Conservation (phyloP, 257 asterid genomes). For the Nicotiana tomentosiformis region DNA sequence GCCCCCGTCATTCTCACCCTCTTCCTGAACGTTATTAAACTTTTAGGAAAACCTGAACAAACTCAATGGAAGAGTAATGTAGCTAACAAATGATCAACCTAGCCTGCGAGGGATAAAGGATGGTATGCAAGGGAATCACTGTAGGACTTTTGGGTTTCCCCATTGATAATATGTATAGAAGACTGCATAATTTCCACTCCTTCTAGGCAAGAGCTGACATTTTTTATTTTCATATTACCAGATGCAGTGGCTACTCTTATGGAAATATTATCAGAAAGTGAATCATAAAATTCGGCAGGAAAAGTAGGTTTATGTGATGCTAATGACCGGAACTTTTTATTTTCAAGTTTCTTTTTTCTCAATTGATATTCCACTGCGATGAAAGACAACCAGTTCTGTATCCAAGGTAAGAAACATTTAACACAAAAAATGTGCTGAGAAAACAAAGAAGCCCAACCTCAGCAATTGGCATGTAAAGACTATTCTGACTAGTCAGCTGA, state of each 20-base stretch:
- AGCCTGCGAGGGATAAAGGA: background rate
- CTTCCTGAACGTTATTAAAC: constrained; percentile 33
- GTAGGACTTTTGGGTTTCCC: background rate
- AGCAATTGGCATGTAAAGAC: constrained; percentile 41
- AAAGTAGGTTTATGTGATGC: background rate
- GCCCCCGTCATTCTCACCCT: constrained; percentile 27
- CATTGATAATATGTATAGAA: background rate
- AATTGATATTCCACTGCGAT: background rate
- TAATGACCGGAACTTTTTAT: background rate
- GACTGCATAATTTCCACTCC: background rate
- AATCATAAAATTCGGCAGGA: background rate
- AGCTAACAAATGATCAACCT: background rate
- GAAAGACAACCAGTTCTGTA: background rate
- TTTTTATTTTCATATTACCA: background rate
- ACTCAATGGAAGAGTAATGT: background rate
- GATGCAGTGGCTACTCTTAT: background rate
- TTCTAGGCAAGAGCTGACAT: background rate
- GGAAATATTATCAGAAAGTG: background rate
- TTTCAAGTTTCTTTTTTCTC: background rate
- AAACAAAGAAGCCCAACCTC: constrained; percentile 38
- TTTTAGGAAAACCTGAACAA: background rate
- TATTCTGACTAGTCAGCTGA: constrained; percentile 59
- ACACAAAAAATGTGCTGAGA: background rate
- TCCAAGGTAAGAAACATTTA: background rate
- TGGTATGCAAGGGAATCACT: background rate